Conservation (phyloP, 2,329 filamentous ascomycete species). For the Penicillium expansum region DNA sequence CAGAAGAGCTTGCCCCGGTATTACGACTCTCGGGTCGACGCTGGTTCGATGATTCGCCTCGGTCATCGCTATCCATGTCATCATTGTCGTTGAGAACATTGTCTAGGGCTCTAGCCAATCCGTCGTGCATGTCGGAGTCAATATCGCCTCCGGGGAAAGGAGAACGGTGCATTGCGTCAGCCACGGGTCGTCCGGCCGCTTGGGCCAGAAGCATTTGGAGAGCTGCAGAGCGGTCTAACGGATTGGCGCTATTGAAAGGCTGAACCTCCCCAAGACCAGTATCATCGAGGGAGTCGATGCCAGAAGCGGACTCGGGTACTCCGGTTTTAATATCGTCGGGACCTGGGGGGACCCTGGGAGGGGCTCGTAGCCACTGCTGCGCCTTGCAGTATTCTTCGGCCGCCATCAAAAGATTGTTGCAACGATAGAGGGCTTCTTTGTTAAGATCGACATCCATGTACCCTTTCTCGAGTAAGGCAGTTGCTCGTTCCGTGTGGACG, state of each 20-base stretch:
- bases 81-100: conserved; percentile 39
- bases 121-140: conserved; percentile 33
- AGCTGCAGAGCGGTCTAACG: conserved; percentile 30
- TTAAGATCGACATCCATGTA: conserved; percentile 60
- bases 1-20: conserved; percentile 18
- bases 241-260: conserved; percentile 20
- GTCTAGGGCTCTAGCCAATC: conserved; percentile 45
- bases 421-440: conserved; percentile 77
- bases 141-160: conserved; percentile 22
- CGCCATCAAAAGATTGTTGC: conserved; percentile 61
- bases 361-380: conserved; percentile 56
- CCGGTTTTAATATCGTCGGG: conserved; percentile 50
- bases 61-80: conserved; percentile 23
- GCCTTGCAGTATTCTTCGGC: conserved; percentile 74
- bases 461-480: conserved; percentile 45
- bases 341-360: conserved; percentile 66
- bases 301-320: conserved; percentile 28
- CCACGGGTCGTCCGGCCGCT: conserved; percentile 26
- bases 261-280: conserved; percentile 25
- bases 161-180: conserved; percentile 24
- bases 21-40: conserved; percentile 17
- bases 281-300: conserved; percentile 33
- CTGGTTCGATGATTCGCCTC: conserved; percentile 24
- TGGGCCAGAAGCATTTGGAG: conserved; percentile 38
- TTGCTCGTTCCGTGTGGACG: conserved; percentile 50